A percentile compares a stretch with the other conserved stretches of the same genome.
Conservation (phyloP, 305 asterid species). For the Plantago coronopus region DNA sequence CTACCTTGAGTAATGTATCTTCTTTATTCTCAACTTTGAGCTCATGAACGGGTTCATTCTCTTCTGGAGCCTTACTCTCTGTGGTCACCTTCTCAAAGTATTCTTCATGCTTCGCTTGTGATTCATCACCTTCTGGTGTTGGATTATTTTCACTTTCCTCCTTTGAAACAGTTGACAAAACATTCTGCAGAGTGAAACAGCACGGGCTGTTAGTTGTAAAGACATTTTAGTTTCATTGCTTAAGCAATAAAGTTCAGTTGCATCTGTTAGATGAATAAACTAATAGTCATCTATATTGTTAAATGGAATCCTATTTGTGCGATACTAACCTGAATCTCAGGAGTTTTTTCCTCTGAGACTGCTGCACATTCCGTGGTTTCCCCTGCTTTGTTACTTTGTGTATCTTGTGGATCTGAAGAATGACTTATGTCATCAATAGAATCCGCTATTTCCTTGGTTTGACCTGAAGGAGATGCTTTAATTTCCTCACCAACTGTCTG, state of each 20-base stretch:
- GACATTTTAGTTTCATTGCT: neutral
- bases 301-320: constrained; percentile 1
- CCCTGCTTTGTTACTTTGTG: constrained; percentile 5
- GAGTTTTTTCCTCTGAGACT: constrained; percentile 21
- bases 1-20: constrained; percentile 16
- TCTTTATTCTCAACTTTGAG: constrained; percentile 22
- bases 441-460: constrained; percentile 17
- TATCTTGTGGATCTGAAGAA: constrained; percentile 21
- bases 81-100: constrained; percentile 20
- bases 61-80: constrained; percentile 23
- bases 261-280: neutral
- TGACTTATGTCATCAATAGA: neutral
- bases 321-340: constrained; percentile 23
- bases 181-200: constrained; percentile 22
- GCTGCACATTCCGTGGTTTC: constrained; percentile 22
- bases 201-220: neutral
- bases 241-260: neutral
- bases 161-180: constrained; percentile 13
- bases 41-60: constrained; percentile 12
- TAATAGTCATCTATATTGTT: neutral
- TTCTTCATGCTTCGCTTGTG: constrained; percentile 17
- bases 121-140: constrained; percentile 17
- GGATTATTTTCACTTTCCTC: constrained; percentile 22
- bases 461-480: constrained; percentile 22
- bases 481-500: constrained; percentile 24